Conservation (phyloP, 2,329 filamentous ascomycete species). For the Calonectria hawksworthii region DNA sequence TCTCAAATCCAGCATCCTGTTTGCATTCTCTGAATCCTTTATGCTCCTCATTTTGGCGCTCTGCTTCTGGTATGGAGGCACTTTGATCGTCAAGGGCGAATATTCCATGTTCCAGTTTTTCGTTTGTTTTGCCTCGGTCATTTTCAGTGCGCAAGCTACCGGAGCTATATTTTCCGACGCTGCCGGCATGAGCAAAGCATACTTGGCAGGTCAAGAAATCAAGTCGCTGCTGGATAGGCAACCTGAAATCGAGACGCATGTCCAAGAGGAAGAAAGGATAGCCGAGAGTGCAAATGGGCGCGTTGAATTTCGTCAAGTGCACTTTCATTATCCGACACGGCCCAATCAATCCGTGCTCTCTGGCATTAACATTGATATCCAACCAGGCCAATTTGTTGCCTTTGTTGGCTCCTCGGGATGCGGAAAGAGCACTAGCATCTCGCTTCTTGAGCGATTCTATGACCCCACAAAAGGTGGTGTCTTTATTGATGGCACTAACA, state of each 20-base stretch:
- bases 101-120: constrained; percentile 38
- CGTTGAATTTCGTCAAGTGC: constrained; percentile 50
- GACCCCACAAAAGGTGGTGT: constrained; percentile 51
- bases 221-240: constrained; percentile 83
- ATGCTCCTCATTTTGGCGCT: not conserved
- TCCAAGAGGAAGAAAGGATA: constrained; percentile 72
- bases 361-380: not conserved
- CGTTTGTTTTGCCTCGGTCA: constrained; percentile 25
- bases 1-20: not conserved
- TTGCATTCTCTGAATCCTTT: not conserved
- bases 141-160: constrained; percentile 82
- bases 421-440: constrained; percentile 72
- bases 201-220: constrained; percentile 81
- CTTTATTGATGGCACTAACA: constrained; percentile 40
- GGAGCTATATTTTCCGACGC: constrained; percentile 89
- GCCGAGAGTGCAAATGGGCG: constrained; percentile 71
- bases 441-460: constrained; percentile 62
- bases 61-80: constrained; percentile 38
- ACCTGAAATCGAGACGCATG: constrained; percentile 84
- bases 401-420: constrained; percentile 71
- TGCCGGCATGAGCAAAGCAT: constrained; percentile 88
- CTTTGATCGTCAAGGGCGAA: constrained; percentile 14
- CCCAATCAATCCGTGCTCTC: constrained; percentile 15
- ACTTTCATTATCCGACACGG: constrained; percentile 46
- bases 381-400: constrained; percentile 61